Base-by-base conservation (phyloP, 1,139 yeast species). In the Hansenula sp. region DNA sequence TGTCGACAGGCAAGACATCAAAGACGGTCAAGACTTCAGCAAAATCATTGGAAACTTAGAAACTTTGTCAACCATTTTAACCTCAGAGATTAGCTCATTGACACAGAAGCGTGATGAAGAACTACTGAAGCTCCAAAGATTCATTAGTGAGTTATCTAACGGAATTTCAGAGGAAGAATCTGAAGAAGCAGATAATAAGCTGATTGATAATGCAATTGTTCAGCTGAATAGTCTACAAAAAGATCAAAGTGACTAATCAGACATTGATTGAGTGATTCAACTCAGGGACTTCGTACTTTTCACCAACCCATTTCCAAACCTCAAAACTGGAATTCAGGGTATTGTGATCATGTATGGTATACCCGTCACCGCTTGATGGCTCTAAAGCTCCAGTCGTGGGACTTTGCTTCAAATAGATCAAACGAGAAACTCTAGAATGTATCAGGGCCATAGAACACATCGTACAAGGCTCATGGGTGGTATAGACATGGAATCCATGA, bases 371-470 rank as follows among this genome's bases (percentile, higher is more conserved):
- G 47, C 90, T 74, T 1, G 72, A 72, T 1, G 74, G 72, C 32
- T 71, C 74, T 32, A 83, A 67, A 0, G 77, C 78, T 3, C 90
- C 90, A 0, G 85, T 77, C 15, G 48, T 45, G 0, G 60, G 53
- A 49, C 74, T 71, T 8, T 72, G 63, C 39, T 71, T 65, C 21
- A 87, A 53, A 60, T 83, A 93, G 1, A 87, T 70, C 33, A 93
- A 67, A 45, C 90, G 70, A 13, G 79, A 74, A 1, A 94, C 75
- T 40, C 99, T 72, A 1, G 98, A 91, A 62, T 94, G 99, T 11
- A 91, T 84, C 32, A 94, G 70, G 0, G 98, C 99, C 99, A 94
- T 94, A 9, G 87, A 69, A 59, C 99, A 94, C 98, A 93, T 94
- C 0, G 88, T 77, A 60, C 99, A 94, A 1, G 99, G 99, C 61